Conservation (phyloP, 805 yeast species). For the Kodamaea neixiangensis region DNA sequence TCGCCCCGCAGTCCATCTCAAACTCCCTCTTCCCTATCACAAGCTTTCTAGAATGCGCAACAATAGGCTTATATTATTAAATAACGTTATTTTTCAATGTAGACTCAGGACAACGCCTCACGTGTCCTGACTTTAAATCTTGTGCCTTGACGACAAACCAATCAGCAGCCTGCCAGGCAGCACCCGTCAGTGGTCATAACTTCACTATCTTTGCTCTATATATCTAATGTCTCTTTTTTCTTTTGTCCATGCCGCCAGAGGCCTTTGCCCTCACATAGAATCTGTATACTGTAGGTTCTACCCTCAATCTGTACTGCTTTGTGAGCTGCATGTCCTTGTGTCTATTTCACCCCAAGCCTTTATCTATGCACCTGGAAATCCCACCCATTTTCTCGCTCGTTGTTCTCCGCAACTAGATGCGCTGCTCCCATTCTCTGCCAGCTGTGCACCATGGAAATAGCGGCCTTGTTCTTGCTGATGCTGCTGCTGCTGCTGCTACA, state of each 20-base stretch:
- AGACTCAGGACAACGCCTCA: neutral
- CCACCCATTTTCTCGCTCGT: neutral
- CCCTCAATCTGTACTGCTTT: neutral
- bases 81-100: neutral
- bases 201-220: no score
- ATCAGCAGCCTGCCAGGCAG: neutral
- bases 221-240: neutral
- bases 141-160: neutral
- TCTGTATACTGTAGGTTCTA: neutral
- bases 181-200: neutral
- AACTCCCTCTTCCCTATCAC: no score
- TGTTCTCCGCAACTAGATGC: neutral
- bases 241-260: neutral
- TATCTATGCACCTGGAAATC: neutral
- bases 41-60: neutral
- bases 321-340: neutral
- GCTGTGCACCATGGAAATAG: neutral
- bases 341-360: neutral
- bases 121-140: neutral
- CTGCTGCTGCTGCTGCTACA: neutral
- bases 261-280: neutral
- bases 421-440: neutral
- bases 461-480: neutral
- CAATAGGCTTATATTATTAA: neutral
- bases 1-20: no score